Evolutionary conservation across 768 basidiomycete species (phyloP).

Genomic region (Leccinum boreale): DNA sequence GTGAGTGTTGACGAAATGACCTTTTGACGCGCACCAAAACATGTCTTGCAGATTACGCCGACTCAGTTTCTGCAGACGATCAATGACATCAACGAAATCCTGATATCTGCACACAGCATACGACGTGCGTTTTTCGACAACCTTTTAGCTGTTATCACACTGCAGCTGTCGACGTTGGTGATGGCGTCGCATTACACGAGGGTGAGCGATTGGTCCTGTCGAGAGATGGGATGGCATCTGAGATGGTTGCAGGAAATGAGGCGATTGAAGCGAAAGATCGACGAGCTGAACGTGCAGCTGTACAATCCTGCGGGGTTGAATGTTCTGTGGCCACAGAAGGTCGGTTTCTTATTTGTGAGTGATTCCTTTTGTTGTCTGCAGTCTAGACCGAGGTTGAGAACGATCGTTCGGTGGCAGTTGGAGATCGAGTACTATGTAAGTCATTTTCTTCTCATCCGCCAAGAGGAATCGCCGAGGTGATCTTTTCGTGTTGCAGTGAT

Average conservation of each 20-base stretch:
- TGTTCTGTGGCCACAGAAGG: constrained; percentile 78
- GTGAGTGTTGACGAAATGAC: constrained; percentile 44
- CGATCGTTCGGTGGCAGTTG: constrained; percentile 47
- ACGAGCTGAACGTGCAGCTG: constrained; percentile 62
- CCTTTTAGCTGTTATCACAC: constrained; percentile 67
- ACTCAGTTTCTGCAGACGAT: constrained; percentile 88
- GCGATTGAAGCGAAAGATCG: constrained; percentile 58
- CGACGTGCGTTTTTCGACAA: constrained; percentile 75
- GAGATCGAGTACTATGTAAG: constrained; percentile 94
- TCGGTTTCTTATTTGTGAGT: constrained; percentile 92
- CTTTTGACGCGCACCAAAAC: background rate
- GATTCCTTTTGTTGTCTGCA: background rate
- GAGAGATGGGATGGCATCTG: background rate
- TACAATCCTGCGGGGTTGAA: constrained; percentile 89
- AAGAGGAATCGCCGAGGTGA: background rate
- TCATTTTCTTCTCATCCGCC: constrained; percentile 8
- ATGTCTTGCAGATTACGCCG: constrained; percentile 68
- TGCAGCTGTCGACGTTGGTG: constrained; percentile 77
- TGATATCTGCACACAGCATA: constrained; percentile 85
- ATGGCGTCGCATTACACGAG: constrained; percentile 76
- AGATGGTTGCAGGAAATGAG: constrained; percentile 64
- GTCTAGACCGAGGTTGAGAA: background rate
- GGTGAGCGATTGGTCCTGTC: constrained; percentile 38
- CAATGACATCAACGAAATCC: constrained; percentile 83
- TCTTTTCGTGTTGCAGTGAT: constrained; percentile 16